phyloP scores from a whole-genome alignment of 768 basidiomycete species.

The Pleurotus salmoneostramineus region DNA sequence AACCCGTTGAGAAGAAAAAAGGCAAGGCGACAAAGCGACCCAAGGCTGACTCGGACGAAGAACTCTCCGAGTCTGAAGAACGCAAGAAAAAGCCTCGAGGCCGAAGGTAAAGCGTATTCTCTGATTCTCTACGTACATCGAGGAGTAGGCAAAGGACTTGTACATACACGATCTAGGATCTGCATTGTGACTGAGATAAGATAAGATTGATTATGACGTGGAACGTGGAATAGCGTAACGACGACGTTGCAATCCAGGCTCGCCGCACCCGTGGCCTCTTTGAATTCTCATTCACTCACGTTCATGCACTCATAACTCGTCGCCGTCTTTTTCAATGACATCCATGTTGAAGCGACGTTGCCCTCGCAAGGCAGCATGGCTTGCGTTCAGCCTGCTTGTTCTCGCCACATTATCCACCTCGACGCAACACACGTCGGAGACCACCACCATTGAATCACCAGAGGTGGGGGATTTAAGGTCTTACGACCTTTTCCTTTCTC shows the following conservation, averaged over 20 bases:
- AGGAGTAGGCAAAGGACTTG: too few species aligned
- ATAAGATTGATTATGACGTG: slow-evolving; percentile 7
- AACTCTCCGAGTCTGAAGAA: slow-evolving; percentile 21
- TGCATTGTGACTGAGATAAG: background rate
- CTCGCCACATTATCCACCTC: slow-evolving; percentile 42
- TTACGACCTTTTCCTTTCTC: background rate
- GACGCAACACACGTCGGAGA: slow-evolving; percentile 32
- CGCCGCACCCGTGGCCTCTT: background rate
- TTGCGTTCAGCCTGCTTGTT: slow-evolving; percentile 57
- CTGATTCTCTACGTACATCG: background rate
- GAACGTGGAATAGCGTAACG: slow-evolving; percentile 5
- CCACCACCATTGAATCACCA: slow-evolving; percentile 21
- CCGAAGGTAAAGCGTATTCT: background rate
- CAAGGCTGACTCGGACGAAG: slow-evolving; percentile 10
- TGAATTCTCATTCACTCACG: background rate
- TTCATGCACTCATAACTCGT: background rate
- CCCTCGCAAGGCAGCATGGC: slow-evolving; percentile 49
- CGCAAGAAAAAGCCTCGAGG: slow-evolving; percentile 14
- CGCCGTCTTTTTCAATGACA: background rate
- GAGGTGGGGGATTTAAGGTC: slow-evolving; percentile 18
- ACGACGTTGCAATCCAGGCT: background rate
- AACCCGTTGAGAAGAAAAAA: slow-evolving; percentile 4
- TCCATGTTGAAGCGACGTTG: slow-evolving; percentile 12
- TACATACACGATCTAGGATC: too few species aligned
- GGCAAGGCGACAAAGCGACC: slow-evolving; percentile 1